Percentiles rank a stretch among this genome's conserved stretches.
Evolutionary conservation across 73 alveolate species (phyloP).

Genomic region (Paramecium pentaurelia): DNA sequence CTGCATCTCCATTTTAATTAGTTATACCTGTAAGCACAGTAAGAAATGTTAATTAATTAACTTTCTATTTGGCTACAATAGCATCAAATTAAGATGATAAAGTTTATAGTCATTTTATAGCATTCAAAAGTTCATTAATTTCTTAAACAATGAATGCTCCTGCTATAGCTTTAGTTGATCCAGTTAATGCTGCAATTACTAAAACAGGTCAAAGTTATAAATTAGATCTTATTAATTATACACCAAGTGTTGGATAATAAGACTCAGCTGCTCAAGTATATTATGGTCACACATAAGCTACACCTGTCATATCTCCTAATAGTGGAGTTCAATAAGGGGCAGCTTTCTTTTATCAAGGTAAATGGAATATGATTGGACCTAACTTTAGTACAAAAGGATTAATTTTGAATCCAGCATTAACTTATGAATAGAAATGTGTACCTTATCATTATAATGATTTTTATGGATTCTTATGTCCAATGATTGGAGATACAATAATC

Average conservation of each 20-base stretch:
- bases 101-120: background rate
- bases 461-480: conserved; percentile 25
- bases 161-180: background rate
- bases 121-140: background rate
- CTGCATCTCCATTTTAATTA: conserved; percentile 48
- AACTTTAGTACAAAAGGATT: background rate
- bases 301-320: background rate
- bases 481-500: background rate
- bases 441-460: background rate
- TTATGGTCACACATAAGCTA: conserved; percentile 4
- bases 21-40: conserved; percentile 3
- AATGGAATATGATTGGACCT: conserved; percentile 8
- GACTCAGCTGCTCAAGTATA: background rate
- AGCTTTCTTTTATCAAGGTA: conserved; percentile 7
- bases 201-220: background rate
- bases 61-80: background rate
- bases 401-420: background rate
- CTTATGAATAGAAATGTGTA: background rate
- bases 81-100: background rate
- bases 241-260: background rate
- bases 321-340: background rate
- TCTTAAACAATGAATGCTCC: background rate
- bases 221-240: background rate
- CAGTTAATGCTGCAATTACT: background rate
- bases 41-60: background rate